A percentile compares a stretch with the other conserved stretches of the same genome.
phyloP scores from a whole-genome alignment of 2,329 filamentous ascomycete genomes.

The Arthrobotrys sphaeroides region DNA sequence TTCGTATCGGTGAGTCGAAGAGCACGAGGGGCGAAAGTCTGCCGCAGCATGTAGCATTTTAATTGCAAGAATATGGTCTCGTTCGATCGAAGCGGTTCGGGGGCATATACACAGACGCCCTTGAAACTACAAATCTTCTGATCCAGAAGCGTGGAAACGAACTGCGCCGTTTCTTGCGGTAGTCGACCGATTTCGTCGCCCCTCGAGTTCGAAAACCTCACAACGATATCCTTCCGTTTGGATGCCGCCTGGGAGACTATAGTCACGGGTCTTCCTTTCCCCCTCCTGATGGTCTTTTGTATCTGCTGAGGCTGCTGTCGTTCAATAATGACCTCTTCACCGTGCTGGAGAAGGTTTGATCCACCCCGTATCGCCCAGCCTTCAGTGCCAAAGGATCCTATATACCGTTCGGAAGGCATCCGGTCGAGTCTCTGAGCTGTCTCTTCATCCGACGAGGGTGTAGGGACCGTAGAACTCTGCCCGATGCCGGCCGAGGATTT shows the following conservation, averaged over 20 bases:
- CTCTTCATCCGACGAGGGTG: constrained; percentile 56
- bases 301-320: constrained; percentile 74
- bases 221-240: constrained; percentile 77
- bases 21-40: constrained; percentile 74
- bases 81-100: constrained; percentile 83
- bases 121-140: constrained; percentile 89
- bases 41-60: constrained; percentile 76
- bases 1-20: constrained; percentile 75
- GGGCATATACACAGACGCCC: constrained; percentile 86
- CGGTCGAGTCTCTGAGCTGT: constrained; percentile 55
- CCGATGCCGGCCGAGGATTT: constrained; percentile 24
- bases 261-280: constrained; percentile 61
- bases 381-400: constrained; percentile 89
- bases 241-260: constrained; percentile 55
- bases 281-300: constrained; percentile 56
- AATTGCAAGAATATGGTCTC: constrained; percentile 95
- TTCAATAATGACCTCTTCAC: constrained; percentile 85
- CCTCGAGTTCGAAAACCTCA: constrained; percentile 82
- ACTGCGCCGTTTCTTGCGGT: constrained; percentile 84
- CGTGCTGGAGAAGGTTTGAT: constrained; percentile 76
- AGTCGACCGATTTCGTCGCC: constrained; percentile 87
- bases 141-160: constrained; percentile 92
- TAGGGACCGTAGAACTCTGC: constrained; percentile 15
- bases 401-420: constrained; percentile 74
- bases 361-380: constrained; percentile 93